Conservation (phyloP, 495 filamentous ascomycete species). For the Aspergillus avenaceus region DNA sequence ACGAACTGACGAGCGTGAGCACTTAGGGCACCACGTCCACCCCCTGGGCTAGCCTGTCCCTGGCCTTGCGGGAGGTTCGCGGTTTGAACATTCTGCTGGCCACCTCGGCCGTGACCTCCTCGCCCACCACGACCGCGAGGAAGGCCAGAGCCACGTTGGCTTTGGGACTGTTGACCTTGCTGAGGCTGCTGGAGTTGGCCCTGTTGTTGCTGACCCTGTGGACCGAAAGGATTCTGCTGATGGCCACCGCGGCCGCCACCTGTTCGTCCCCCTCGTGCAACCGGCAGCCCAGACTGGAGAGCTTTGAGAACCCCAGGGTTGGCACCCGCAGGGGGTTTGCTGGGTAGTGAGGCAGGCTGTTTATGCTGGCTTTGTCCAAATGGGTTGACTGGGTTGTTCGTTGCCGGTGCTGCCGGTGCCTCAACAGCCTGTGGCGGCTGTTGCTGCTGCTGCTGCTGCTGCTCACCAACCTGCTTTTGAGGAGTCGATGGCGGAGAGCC, state of each 20-base stretch:
- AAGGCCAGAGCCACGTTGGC: constrained; percentile 38
- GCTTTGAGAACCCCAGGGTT: constrained; percentile 33
- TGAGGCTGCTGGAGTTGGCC: constrained; percentile 13
- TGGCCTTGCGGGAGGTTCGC: constrained; percentile 21
- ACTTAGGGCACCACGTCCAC: constrained; percentile 41
- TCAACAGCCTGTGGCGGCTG: neutral
- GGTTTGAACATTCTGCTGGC: constrained; percentile 32
- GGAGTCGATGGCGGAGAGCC: constrained; percentile 1
- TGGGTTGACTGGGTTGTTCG: constrained; percentile 22
- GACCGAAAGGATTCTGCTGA: constrained; percentile 28
- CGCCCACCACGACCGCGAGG: constrained; percentile 43
- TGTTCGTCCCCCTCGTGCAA: constrained; percentile 37
- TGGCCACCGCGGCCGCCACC: constrained; percentile 28
- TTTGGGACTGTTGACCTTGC: constrained; percentile 15
- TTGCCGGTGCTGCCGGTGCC: neutral
- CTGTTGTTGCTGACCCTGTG: constrained; percentile 16
- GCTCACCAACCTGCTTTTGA: constrained; percentile 4
- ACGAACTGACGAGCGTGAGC: constrained; percentile 57
- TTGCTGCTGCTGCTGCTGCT: constrained; percentile 11
- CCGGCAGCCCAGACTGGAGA: constrained; percentile 48
- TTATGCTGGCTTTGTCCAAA: constrained; percentile 30
- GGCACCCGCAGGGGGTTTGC: constrained; percentile 35
- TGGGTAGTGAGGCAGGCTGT: constrained; percentile 29
- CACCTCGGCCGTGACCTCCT: constrained; percentile 45
- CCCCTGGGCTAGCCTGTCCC: constrained; percentile 26